A percentile compares a stretch with the other conserved stretches of the same genome.
These are phyloP conservation scores for Diplotaxis tenuifolia DNA, from an alignment of 345 rosid species.

Conservation along the genomic window DNA sequence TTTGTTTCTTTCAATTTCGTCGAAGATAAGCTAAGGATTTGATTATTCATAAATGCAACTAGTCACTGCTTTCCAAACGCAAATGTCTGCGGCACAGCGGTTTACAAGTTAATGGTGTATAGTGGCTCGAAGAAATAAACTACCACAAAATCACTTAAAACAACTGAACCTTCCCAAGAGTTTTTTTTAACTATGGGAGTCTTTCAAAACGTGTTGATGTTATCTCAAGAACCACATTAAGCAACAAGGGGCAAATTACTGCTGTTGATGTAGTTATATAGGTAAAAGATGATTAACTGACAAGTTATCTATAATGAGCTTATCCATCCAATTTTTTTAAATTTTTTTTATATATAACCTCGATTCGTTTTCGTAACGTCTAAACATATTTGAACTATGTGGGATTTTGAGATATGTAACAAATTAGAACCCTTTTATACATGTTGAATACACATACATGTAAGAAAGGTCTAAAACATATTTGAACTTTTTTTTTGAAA, in stretches of 20 bases:
- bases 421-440: neutral
- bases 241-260: neutral
- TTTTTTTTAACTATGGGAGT: neutral
- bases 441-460: neutral
- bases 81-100: neutral
- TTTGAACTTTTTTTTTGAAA: too few species aligned
- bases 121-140: neutral
- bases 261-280: slow-evolving; percentile 6
- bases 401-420: neutral
- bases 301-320: slow-evolving; percentile 9
- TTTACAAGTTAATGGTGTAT: neutral
- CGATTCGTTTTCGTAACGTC: too few species aligned
- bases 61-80: neutral
- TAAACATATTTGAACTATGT: too few species aligned
- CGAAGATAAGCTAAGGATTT: neutral
- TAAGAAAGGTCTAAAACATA: neutral
- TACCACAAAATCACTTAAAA: neutral
- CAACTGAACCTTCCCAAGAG: neutral
- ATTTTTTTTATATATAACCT: neutral
- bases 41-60: slow-evolving; percentile 9
- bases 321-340: neutral
- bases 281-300: slow-evolving; percentile 11
- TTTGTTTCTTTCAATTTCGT: neutral
- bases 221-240: neutral
- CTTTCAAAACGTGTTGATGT: slow-evolving; percentile 1